Evolutionary conservation across 805 yeast genomes (phyloP).

Genomic region (Schwanniomyces vanrijiae): DNA sequence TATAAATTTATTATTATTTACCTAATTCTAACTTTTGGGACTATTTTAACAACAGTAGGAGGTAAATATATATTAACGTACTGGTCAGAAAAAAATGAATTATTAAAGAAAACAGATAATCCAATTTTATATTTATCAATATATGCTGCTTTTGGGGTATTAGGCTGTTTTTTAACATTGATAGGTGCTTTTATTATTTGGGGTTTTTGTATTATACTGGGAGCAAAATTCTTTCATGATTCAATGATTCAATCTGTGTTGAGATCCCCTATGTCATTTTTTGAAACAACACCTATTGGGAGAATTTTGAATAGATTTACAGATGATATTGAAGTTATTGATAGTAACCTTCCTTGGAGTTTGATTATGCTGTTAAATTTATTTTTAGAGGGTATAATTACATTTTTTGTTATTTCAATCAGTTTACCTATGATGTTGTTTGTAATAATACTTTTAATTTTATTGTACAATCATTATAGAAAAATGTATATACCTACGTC

Average conservation of each 20-base stretch:
- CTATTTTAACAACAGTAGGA: slow-evolving; percentile 15
- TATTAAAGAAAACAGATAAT: slow-evolving; percentile 21
- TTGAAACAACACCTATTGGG: slow-evolving; percentile 27
- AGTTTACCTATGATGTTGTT: slow-evolving; percentile 73
- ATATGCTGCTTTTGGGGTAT: slow-evolving; percentile 28
- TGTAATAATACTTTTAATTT: slow-evolving; percentile 44
- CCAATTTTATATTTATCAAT: slow-evolving; percentile 23
- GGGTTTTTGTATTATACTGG: slow-evolving; percentile 29
- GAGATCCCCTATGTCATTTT: slow-evolving; percentile 25
- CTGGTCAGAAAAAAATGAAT: slow-evolving; percentile 34
- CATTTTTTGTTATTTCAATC: slow-evolving; percentile 63
- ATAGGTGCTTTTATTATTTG: slow-evolving; percentile 31
- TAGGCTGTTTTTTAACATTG: slow-evolving; percentile 25
- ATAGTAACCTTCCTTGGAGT: slow-evolving; percentile 21
- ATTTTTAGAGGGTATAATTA: slow-evolving; percentile 54
- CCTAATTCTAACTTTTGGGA: slow-evolving; percentile 31
- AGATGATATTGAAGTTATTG: slow-evolving; percentile 23
- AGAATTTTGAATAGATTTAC: slow-evolving; percentile 25
- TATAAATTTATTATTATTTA: slow-evolving; percentile 41
- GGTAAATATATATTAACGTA: slow-evolving; percentile 30
- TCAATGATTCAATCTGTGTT: slow-evolving; percentile 33
- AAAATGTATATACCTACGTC: slow-evolving; percentile 67
- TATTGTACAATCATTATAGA: slow-evolving; percentile 44
- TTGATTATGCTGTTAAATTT: slow-evolving; percentile 26
- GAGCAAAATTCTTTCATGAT: slow-evolving; percentile 35